Conservation (phyloP, 129 eudicot genomes). For the Cynara cardunculus region DNA sequence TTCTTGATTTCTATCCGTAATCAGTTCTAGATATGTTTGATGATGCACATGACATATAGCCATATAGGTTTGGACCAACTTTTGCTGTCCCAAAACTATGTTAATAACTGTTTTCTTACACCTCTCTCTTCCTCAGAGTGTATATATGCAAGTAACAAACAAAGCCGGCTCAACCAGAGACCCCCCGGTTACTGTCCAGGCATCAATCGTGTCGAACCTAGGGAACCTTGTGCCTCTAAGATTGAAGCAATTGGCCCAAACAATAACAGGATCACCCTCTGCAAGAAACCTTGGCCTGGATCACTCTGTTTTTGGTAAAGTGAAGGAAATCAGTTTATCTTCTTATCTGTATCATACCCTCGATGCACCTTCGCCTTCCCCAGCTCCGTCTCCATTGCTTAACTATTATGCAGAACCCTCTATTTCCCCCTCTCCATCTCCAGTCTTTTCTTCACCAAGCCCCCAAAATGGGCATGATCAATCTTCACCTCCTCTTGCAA, state of each 20-base stretch:
- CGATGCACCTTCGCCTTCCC: slow-evolving; percentile 47
- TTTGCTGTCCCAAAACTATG: background rate
- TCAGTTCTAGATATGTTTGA: background rate
- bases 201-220: slow-evolving; percentile 53
- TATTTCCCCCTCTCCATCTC: slow-evolving; percentile 41
- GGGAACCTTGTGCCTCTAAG: slow-evolving; percentile 64
- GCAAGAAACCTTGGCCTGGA: slow-evolving; percentile 75
- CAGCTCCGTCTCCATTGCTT: slow-evolving; percentile 54
- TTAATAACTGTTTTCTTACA: background rate
- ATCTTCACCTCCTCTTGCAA: slow-evolving; percentile 42
- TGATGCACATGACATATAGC: background rate
- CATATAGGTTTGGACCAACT: background rate
- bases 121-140: slow-evolving; percentile 38
- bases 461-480: slow-evolving; percentile 22
- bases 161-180: slow-evolving; percentile 66
- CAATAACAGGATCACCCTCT: slow-evolving; percentile 53
- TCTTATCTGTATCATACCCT: slow-evolving; percentile 60
- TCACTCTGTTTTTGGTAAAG: slow-evolving; percentile 75
- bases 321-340: slow-evolving; percentile 72
- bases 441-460: slow-evolving; percentile 32
- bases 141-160: slow-evolving; percentile 67
- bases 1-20: background rate
- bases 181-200: slow-evolving; percentile 68
- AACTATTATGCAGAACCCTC: slow-evolving; percentile 30
- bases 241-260: slow-evolving; percentile 72